Conservation (phyloP, 306 rosid species). For the Fagus crenata region DNA sequence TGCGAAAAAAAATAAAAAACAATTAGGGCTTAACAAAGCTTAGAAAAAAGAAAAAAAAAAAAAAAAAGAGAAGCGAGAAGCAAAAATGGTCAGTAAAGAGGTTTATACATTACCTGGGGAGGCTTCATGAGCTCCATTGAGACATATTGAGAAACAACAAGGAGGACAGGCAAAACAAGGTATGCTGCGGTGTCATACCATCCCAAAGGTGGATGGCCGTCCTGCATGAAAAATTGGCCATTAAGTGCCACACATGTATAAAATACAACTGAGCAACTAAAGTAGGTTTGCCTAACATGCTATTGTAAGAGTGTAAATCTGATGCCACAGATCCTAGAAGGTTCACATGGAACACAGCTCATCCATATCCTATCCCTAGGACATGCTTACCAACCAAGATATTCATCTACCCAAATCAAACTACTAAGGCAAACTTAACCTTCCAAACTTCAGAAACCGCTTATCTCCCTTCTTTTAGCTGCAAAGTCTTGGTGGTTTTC, state of each 20-base stretch:
- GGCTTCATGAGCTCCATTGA: constrained; percentile 99
- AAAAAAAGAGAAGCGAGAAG: constrained; percentile 23
- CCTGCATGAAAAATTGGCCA: constrained; percentile 52
- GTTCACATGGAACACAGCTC: background rate
- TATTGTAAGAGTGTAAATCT: background rate
- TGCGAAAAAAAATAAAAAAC: constrained; percentile 57
- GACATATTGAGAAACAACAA: constrained; percentile 72
- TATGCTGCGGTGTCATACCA: constrained; percentile 90
- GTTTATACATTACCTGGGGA: constrained; percentile 65
- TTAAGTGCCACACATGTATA: constrained; percentile 14
- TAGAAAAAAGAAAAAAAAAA: too few relatives aligned
- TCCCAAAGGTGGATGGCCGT: constrained; percentile 98
- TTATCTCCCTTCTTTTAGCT: constrained; percentile 3
- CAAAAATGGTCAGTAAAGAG: constrained; percentile 8
- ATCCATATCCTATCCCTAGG: background rate
- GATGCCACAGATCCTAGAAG: background rate
- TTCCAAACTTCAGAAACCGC: constrained; percentile 11
- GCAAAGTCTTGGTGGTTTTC: background rate
- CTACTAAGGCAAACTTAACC: background rate
- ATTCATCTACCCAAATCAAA: constrained; percentile 11
- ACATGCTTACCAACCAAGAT: constrained; percentile 1
- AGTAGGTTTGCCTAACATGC: constrained; percentile 8
- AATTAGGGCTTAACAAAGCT: constrained; percentile 29
- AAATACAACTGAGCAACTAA: constrained; percentile 10
- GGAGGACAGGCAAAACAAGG: constrained; percentile 93